Percentiles rank a stretch among this genome's conserved stretches.
phyloP scores from a whole-genome alignment of 495 filamentous ascomycete genomes.

The Penicillium odoratum region DNA sequence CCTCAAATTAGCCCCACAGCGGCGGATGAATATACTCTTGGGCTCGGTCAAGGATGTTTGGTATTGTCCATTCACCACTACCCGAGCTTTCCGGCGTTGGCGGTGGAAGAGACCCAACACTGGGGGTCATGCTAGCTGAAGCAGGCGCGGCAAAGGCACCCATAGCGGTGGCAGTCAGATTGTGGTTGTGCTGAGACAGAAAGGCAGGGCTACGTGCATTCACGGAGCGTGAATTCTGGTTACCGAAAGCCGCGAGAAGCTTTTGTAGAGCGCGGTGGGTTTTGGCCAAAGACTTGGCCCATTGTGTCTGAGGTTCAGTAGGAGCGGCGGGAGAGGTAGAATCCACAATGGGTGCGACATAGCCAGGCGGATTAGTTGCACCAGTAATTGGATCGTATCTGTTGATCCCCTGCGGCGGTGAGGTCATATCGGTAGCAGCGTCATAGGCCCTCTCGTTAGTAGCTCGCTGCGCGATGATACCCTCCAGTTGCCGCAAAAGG shows the following conservation, averaged over 20 bases:
- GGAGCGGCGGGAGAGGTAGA: constrained; percentile 30
- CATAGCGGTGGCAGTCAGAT: constrained; percentile 10
- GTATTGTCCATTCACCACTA: constrained; percentile 49
- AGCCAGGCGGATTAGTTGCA: constrained; percentile 26
- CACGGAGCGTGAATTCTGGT: constrained; percentile 16
- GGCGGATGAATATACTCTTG: constrained; percentile 51
- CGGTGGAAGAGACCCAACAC: constrained; percentile 41
- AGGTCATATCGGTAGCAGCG: constrained; percentile 18
- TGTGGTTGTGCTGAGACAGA: constrained; percentile 14
- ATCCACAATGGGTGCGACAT: constrained; percentile 24
- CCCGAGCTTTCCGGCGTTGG: constrained; percentile 50
- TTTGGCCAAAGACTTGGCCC: constrained; percentile 49
- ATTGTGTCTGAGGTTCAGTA: constrained; percentile 45
- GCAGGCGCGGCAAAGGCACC: constrained; percentile 22
- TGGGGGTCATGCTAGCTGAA: constrained; percentile 36
- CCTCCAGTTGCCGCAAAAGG: constrained; percentile 41
- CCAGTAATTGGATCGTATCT: constrained; percentile 36
- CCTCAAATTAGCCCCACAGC: constrained; percentile 36
- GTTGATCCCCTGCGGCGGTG: constrained; percentile 20
- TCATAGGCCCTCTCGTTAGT: constrained; percentile 34
- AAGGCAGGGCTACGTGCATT: constrained; percentile 14
- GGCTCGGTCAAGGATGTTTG: constrained; percentile 47
- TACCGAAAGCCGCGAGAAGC: constrained; percentile 41
- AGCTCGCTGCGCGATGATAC: constrained; percentile 46
- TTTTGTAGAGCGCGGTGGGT: constrained; percentile 49